phyloP scores from a whole-genome alignment of 2,329 filamentous ascomycete species.

The Dactylellina leptospora region DNA sequence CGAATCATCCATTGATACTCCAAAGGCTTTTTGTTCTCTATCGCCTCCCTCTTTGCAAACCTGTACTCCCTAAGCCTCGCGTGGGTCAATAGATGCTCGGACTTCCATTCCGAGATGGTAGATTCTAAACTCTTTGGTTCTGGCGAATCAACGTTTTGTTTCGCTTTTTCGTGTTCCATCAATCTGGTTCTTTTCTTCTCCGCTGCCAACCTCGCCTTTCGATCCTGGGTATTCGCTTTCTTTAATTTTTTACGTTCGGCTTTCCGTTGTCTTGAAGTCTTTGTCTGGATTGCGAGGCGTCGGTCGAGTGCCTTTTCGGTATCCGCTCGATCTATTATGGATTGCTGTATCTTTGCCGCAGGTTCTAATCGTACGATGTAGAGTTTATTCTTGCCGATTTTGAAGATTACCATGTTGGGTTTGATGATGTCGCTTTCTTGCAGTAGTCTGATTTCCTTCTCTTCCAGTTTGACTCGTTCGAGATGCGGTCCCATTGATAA shows the following conservation, averaged over 20 bases:
- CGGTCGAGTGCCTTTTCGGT: background rate
- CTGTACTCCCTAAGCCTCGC: background rate
- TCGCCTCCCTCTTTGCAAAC: background rate
- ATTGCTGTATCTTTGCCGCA: background rate
- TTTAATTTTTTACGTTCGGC: conserved; percentile 1
- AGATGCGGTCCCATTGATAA: conserved; percentile 41
- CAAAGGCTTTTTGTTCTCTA: background rate
- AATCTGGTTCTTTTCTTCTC: background rate
- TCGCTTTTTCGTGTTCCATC: conserved; percentile 4
- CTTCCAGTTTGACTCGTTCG: conserved; percentile 18
- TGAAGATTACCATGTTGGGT: conserved; percentile 19
- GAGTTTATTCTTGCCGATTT: conserved; percentile 41
- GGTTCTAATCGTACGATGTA: conserved; percentile 23
- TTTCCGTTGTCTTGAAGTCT: conserved; percentile 13
- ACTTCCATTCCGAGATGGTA: background rate
- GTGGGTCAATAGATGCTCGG: background rate
- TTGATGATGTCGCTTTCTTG: conserved; percentile 17
- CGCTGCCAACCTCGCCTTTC: background rate
- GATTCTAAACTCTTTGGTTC: background rate
- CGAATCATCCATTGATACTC: background rate
- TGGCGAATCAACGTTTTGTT: background rate
- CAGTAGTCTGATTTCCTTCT: background rate
- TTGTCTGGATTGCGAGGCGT: too few species aligned
- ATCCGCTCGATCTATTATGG: conserved; percentile 5
- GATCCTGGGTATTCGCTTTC: background rate